These are phyloP conservation scores for Kandelia obovata DNA, from an alignment of 345 rosid species.

Conservation along the genomic window DNA sequence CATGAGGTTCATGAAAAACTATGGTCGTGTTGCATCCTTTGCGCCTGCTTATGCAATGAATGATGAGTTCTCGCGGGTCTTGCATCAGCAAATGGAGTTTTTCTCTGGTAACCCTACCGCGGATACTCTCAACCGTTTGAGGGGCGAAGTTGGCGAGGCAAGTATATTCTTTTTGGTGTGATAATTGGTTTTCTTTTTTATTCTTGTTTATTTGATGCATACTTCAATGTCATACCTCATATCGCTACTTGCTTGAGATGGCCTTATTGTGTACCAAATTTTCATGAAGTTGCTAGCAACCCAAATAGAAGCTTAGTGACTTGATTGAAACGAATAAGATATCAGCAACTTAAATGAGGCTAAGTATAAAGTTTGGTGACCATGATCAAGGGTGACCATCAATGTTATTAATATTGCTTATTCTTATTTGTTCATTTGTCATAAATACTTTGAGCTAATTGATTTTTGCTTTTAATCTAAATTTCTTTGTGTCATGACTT, in stretches of 20 bases:
- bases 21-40: constrained; percentile 69
- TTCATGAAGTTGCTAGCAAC: too few relatives aligned
- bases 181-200: not conserved
- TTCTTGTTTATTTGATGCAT: not conserved
- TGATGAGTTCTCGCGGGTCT: constrained; percentile 96
- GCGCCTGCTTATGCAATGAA: constrained; percentile 98
- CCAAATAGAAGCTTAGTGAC: too few relatives aligned
- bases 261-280: not conserved
- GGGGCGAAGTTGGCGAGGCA: constrained; percentile 96
- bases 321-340: too few relatives aligned
- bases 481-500: too few relatives aligned
- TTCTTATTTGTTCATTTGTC: constrained; percentile 1
- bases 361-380: too few relatives aligned
- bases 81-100: constrained; percentile 99
- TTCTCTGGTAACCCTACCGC: constrained; percentile 89
- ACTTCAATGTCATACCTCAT: not conserved
- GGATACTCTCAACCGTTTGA: constrained; percentile 83
- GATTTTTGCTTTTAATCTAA: too few relatives aligned
- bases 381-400: too few relatives aligned
- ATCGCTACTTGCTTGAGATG: not conserved
- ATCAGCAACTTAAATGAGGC: too few relatives aligned
- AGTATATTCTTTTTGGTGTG: constrained; percentile 23
- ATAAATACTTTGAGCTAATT: not conserved
- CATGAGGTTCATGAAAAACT: constrained; percentile 97
- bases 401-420: too few relatives aligned